These are phyloP conservation scores for Hypoxylon sp. DNA, from an alignment of 2,329 filamentous ascomycete genomes.

Conservation along the genomic window DNA sequence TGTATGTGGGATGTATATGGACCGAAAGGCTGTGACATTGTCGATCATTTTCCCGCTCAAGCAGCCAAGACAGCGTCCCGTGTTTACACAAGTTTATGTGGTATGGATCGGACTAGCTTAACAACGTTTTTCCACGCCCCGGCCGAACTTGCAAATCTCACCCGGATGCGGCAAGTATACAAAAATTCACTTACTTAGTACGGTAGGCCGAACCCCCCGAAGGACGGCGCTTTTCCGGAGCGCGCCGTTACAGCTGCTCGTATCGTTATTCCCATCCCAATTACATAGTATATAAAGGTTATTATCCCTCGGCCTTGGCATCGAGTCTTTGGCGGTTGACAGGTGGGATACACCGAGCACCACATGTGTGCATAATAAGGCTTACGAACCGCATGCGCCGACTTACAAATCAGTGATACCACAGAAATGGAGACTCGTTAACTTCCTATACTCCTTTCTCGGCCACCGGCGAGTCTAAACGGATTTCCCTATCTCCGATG, in stretches of 20 bases:
- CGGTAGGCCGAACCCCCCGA: constrained; percentile 26
- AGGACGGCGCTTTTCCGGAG: constrained; percentile 36
- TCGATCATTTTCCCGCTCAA: constrained; percentile 30
- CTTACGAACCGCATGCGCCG: background rate
- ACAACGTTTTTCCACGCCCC: constrained; percentile 24
- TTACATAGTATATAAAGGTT: background rate
- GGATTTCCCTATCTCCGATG: background rate
- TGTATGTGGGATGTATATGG: constrained; percentile 10
- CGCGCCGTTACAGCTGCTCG: constrained; percentile 8
- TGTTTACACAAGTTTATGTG: constrained; percentile 12
- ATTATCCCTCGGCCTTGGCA: background rate
- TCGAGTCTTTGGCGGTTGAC: constrained; percentile 1
- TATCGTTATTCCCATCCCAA: constrained; percentile 6
- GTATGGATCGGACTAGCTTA: constrained; percentile 11
- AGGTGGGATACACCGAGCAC: constrained; percentile 8
- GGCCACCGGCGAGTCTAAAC: background rate
- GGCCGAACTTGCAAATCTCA: constrained; percentile 30
- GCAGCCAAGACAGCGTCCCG: constrained; percentile 10
- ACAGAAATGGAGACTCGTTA: background rate
- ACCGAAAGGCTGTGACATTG: constrained; percentile 29
- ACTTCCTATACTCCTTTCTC: background rate
- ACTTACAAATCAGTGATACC: constrained; percentile 11
- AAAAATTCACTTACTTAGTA: constrained; percentile 28
- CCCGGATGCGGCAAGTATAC: constrained; percentile 31
- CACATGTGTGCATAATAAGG: constrained; percentile 1